Evolutionary conservation across 176 grass and related monocot species (phyloP).

Genomic region (Pontederia crassipes): DNA sequence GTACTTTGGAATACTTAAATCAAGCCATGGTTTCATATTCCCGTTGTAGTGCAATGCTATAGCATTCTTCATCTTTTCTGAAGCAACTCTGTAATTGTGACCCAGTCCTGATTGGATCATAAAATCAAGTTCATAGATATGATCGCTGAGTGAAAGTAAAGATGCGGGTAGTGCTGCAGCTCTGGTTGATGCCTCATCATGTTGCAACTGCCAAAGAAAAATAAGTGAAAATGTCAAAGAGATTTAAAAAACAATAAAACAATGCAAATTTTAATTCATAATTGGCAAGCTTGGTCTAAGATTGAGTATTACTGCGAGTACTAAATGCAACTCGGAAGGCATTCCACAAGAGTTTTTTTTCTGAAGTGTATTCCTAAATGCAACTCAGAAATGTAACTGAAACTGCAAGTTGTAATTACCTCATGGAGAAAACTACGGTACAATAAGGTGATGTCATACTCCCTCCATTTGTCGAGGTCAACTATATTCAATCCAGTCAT

Average conservation of each 20-base stretch:
- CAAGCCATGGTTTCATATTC: slow-evolving; percentile 2
- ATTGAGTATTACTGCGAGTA: too few species aligned
- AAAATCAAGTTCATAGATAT: neutral
- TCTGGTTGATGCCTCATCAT: slow-evolving; percentile 3
- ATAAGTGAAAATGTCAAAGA: too few species aligned
- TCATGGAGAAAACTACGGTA: too few species aligned
- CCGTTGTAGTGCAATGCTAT: neutral
- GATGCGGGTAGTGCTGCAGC: neutral
- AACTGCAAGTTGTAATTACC: too few species aligned
- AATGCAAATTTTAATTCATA: too few species aligned
- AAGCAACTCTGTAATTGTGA: neutral
- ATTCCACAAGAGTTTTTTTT: too few species aligned
- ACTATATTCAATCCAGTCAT: slow-evolving; percentile 68
- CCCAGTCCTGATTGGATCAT: neutral
- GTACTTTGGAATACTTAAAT: slow-evolving; percentile 3
- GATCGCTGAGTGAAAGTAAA: neutral
- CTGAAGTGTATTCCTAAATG: too few species aligned
- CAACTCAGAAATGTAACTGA: too few species aligned
- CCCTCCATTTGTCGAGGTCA: slow-evolving; percentile 75
- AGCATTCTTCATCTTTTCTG: neutral
- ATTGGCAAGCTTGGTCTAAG: too few species aligned
- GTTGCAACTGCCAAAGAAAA: neutral
- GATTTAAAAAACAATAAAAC: too few species aligned
- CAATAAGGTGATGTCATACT: neutral
- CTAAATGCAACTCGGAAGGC: too few species aligned